A percentile compares a stretch with the other conserved stretches of the same genome.
These are phyloP conservation scores for Salvia sclarea DNA, from an alignment of 305 asterid genomes.

Conservation along the genomic window DNA sequence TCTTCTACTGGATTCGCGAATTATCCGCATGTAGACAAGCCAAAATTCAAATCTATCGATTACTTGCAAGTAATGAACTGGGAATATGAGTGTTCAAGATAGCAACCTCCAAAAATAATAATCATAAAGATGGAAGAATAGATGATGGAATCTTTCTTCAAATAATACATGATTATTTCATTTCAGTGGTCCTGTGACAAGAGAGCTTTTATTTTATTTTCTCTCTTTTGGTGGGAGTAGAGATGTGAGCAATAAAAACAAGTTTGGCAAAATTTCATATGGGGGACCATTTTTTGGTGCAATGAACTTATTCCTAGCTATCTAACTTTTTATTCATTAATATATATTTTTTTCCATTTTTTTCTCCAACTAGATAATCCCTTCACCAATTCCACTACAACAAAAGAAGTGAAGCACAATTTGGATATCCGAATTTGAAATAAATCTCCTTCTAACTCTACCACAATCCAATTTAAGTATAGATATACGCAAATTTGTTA, in stretches of 20 bases:
- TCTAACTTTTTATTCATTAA: constrained; percentile 22
- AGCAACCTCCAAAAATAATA: neutral
- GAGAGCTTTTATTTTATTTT: neutral
- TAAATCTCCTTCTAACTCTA: constrained; percentile 11
- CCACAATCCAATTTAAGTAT: neutral
- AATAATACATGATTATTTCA: constrained; percentile 25
- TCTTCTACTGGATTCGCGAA: neutral
- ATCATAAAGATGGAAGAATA: neutral
- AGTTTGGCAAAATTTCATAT: constrained; percentile 23
- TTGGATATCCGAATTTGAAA: neutral
- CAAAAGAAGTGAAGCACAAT: constrained; percentile 2
- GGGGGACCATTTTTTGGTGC: constrained; percentile 39
- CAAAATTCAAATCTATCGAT: constrained; percentile 1
- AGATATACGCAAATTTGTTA: neutral
- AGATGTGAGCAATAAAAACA: constrained; percentile 27
- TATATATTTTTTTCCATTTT: neutral
- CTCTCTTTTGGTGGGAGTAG: constrained; percentile 10
- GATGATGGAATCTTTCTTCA: constrained; percentile 28
- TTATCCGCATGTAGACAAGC: neutral
- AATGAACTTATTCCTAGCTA: constrained; percentile 27
- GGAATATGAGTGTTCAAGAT: constrained; percentile 22
- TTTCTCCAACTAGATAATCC: constrained; percentile 15
- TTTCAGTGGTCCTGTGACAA: constrained; percentile 31
- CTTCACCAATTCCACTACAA: constrained; percentile 20
- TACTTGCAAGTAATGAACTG: constrained; percentile 30